These are phyloP conservation scores for Ustilago sp. DNA, from an alignment of 1,284 basidiomycete species.

Conservation along the genomic window DNA sequence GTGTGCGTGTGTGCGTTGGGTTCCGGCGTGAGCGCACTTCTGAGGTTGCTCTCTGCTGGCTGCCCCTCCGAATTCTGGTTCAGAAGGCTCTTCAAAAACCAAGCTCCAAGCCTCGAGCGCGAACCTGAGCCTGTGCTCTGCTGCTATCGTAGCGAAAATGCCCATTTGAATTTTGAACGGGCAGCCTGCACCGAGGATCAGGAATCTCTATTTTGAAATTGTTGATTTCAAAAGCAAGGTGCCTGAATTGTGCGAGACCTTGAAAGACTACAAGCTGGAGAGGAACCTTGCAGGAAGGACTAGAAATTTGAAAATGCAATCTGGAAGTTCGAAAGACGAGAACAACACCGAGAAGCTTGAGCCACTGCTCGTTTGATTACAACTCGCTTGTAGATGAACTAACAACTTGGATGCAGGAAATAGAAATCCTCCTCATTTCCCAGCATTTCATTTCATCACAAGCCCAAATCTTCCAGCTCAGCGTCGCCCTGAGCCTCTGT, in stretches of 20 bases:
- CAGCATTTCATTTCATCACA: not conserved
- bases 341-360: slow-evolving; percentile 18
- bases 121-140: slow-evolving; percentile 1
- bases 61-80: slow-evolving; percentile 12
- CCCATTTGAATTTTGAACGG: not conserved
- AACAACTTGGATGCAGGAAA: not conserved
- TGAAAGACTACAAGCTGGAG: not conserved
- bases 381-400: not conserved
- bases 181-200: slow-evolving; percentile 1
- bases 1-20: slow-evolving; percentile 5
- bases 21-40: slow-evolving; percentile 11
- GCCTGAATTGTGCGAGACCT: not conserved
- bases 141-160: slow-evolving; percentile 17
- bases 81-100: slow-evolving; percentile 2
- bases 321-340: not conserved
- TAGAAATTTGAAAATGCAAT: not conserved
- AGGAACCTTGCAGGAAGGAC: not conserved
- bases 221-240: not conserved
- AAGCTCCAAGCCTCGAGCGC: slow-evolving; percentile 1
- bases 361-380: not conserved
- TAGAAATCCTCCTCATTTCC: not conserved
- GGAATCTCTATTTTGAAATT: not conserved
- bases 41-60: slow-evolving; percentile 17
- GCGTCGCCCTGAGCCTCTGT: not conserved
- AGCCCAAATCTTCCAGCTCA: slow-evolving; percentile 1